Percentiles rank a stretch among this genome's conserved stretches.
These are phyloP conservation scores for Climacium dendroides DNA, from an alignment of 225 moss, liverwort and hornwort genomes.

Conservation along the genomic window DNA sequence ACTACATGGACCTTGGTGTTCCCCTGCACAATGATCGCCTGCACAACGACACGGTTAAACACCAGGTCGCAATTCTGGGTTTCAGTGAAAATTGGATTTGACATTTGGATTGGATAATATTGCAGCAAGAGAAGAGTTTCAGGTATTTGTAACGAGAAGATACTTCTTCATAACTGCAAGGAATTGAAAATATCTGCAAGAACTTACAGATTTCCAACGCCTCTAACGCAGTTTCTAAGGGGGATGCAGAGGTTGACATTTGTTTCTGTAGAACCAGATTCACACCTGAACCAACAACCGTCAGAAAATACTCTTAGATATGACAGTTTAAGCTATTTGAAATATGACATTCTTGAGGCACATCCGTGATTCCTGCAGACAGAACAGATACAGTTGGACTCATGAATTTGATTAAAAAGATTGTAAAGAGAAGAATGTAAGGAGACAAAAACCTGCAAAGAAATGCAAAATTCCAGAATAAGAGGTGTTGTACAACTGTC, in stretches of 20 bases:
- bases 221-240: neutral
- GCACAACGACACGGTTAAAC: neutral
- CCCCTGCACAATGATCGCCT: conserved; percentile 12
- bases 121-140: neutral
- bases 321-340: neutral
- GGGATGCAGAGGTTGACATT: neutral
- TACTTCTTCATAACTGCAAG: neutral
- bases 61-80: neutral
- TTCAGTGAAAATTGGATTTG: neutral
- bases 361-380: neutral
- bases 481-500: neutral
- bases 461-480: neutral
- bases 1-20: neutral
- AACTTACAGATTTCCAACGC: neutral
- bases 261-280: neutral
- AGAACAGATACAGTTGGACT: neutral
- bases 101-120: neutral
- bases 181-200: neutral
- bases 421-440: neutral
- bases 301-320: neutral
- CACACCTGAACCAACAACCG: neutral
- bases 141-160: neutral
- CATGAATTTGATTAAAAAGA: neutral
- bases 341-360: neutral
- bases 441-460: neutral